phyloP scores from a whole-genome alignment of 2,329 filamentous ascomycete species.

The Metarhizium humberi region DNA sequence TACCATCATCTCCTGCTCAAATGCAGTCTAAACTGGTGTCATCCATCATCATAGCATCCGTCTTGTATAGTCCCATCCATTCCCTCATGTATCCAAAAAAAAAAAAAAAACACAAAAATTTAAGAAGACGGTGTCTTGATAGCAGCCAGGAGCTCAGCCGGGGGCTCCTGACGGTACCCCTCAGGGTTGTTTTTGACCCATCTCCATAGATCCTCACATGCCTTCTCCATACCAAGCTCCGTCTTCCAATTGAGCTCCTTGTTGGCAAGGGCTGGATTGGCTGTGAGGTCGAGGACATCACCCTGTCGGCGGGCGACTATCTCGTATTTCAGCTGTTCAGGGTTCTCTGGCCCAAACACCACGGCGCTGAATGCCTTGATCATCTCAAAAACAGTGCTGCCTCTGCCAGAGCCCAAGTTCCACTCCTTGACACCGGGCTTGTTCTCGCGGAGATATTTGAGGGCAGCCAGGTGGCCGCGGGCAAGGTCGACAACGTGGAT shows the following conservation, averaged over 20 bases:
- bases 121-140: constrained; percentile 33
- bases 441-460: constrained; percentile 78
- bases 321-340: constrained; percentile 59
- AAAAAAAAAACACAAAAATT: background rate
- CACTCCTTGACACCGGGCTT: constrained; percentile 87
- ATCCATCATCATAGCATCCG: background rate
- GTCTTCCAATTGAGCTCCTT: constrained; percentile 89
- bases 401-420: constrained; percentile 92
- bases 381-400: constrained; percentile 95
- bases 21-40: background rate
- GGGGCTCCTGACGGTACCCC: constrained; percentile 89
- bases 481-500: constrained; percentile 93
- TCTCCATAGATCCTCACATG: constrained; percentile 88
- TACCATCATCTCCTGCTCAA: background rate
- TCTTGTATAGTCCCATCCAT: background rate
- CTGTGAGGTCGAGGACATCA: constrained; percentile 90
- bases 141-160: constrained; percentile 64
- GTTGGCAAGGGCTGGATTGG: constrained; percentile 81
- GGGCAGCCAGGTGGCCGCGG: constrained; percentile 74
- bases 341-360: background rate
- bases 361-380: constrained; percentile 79
- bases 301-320: constrained; percentile 74
- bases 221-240: constrained; percentile 80
- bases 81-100: background rate
- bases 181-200: constrained; percentile 97